These are phyloP conservation scores for Marasmius oreades DNA, from an alignment of 1,284 basidiomycete species.

Conservation along the genomic window DNA sequence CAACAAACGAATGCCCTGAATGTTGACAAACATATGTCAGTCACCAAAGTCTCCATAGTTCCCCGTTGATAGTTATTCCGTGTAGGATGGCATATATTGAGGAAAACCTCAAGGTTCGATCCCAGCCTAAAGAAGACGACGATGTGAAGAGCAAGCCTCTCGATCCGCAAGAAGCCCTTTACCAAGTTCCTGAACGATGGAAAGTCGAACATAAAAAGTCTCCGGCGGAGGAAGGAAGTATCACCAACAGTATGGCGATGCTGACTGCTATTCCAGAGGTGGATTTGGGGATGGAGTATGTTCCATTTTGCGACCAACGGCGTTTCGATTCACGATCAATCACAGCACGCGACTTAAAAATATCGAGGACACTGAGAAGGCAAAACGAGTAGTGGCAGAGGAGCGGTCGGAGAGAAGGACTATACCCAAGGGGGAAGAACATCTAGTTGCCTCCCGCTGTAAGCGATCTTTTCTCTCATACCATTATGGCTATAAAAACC, in stretches of 20 bases:
- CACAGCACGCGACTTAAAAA: slow-evolving; percentile 83
- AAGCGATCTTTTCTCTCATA: slow-evolving; percentile 28
- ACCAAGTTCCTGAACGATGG: slow-evolving; percentile 74
- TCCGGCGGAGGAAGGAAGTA: slow-evolving; percentile 81
- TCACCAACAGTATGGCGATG: slow-evolving; percentile 92
- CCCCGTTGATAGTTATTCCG: background rate
- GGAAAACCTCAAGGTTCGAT: slow-evolving; percentile 82
- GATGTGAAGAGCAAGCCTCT: slow-evolving; percentile 40
- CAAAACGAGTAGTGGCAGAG: slow-evolving; percentile 83
- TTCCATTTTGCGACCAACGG: slow-evolving; percentile 20
- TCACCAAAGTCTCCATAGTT: slow-evolving; percentile 7
- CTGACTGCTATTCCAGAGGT: slow-evolving; percentile 95
- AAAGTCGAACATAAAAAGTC: slow-evolving; percentile 54
- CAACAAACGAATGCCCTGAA: slow-evolving; percentile 94
- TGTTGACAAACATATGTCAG: slow-evolving; percentile 97
- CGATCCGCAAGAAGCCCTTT: slow-evolving; percentile 82
- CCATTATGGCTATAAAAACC: background rate
- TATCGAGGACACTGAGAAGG: slow-evolving; percentile 96
- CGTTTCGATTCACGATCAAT: background rate
- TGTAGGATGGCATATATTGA: slow-evolving; percentile 98
- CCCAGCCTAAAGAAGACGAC: slow-evolving; percentile 50
- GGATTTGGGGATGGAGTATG: slow-evolving; percentile 96
- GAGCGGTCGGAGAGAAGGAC: slow-evolving; percentile 57
- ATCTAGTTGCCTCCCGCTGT: slow-evolving; percentile 84
- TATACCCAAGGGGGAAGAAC: slow-evolving; percentile 66